Evolutionary conservation across 2,329 filamentous ascomycete species (phyloP).

Genomic region (Teratosphaeria viscida): DNA sequence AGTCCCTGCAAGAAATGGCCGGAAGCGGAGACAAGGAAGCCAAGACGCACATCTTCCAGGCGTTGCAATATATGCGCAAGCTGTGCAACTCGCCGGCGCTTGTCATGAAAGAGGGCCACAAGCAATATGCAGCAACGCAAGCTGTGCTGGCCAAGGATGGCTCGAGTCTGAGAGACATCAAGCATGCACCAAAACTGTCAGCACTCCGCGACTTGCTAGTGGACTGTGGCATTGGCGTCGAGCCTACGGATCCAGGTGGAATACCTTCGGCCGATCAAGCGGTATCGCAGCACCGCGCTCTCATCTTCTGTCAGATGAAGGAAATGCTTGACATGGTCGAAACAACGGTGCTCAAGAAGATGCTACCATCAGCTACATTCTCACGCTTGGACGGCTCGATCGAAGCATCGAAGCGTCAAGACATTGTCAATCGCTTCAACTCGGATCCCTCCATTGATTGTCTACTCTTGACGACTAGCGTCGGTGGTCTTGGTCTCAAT

Average conservation of each 20-base stretch:
- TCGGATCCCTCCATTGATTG: slow-evolving; percentile 95
- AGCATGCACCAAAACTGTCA: slow-evolving; percentile 84
- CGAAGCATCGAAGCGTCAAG: slow-evolving; percentile 85
- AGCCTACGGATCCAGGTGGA: slow-evolving; percentile 38
- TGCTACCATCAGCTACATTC: slow-evolving; percentile 87
- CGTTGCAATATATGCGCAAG: slow-evolving; percentile 98
- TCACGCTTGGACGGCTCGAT: slow-evolving; percentile 90
- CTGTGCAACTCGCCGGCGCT: slow-evolving; percentile 95
- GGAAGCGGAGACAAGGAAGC: slow-evolving; percentile 79
- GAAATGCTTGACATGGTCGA: slow-evolving; percentile 99
- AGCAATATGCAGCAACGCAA: slow-evolving; percentile 80
- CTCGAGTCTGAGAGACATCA: slow-evolving; percentile 71
- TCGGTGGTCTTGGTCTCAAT: slow-evolving; percentile 89
- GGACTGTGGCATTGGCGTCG: slow-evolving; percentile 91
- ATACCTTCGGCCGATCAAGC: slow-evolving; percentile 57
- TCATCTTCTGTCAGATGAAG: slow-evolving; percentile 99
- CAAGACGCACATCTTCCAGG: slow-evolving; percentile 98
- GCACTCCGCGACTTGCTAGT: slow-evolving; percentile 86
- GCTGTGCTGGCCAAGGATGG: slow-evolving; percentile 66
- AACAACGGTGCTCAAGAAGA: slow-evolving; percentile 76
- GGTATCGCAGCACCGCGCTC: slow-evolving; percentile 88
- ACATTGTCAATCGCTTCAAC: slow-evolving; percentile 98
- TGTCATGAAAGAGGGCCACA: slow-evolving; percentile 89
- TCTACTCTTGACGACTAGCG: slow-evolving; percentile 83
- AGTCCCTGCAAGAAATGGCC: slow-evolving; percentile 74